These are phyloP conservation scores for Chenopodium quinoa DNA, from an alignment of 148 eudicot genomes.

Conservation along the genomic window DNA sequence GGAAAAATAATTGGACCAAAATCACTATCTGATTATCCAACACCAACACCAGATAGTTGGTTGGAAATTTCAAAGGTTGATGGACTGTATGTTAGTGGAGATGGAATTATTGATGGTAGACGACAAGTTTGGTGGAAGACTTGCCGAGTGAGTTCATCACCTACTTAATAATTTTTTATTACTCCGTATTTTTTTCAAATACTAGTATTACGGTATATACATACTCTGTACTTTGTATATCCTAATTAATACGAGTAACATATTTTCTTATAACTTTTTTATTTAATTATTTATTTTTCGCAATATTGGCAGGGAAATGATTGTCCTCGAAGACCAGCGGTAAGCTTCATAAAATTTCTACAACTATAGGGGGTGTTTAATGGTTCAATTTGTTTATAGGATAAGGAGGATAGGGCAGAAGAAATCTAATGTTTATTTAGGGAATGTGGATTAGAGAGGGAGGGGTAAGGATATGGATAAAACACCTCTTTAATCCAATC, in stretches of 20 bases:
- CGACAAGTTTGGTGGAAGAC: conserved; percentile 40
- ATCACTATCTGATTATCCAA: conserved; percentile 25
- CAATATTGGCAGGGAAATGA: not conserved
- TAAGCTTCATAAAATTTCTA: not conserved
- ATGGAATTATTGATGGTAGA: conserved; percentile 31
- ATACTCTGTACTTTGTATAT: too few species aligned
- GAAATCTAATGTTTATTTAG: too few species aligned
- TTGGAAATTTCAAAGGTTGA: conserved; percentile 24
- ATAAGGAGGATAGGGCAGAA: too few species aligned
- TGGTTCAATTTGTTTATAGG: too few species aligned
- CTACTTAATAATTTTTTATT: too few species aligned
- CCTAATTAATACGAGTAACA: too few species aligned
- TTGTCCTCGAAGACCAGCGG: conserved; percentile 23
- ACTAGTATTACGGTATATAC: too few species aligned
- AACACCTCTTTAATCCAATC: too few species aligned
- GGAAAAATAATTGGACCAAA: conserved; percentile 35
- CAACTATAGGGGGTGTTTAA: too few species aligned
- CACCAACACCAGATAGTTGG: conserved; percentile 21
- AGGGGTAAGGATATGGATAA: too few species aligned
- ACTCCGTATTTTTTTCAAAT: too few species aligned
- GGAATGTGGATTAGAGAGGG: too few species aligned
- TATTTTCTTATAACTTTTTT: not conserved
- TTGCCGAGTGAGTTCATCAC: not conserved
- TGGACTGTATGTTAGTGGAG: conserved; percentile 33
- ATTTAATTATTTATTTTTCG: not conserved